Evolutionary conservation across 495 filamentous ascomycete species (phyloP).

Genomic region (Penicillium salamii): DNA sequence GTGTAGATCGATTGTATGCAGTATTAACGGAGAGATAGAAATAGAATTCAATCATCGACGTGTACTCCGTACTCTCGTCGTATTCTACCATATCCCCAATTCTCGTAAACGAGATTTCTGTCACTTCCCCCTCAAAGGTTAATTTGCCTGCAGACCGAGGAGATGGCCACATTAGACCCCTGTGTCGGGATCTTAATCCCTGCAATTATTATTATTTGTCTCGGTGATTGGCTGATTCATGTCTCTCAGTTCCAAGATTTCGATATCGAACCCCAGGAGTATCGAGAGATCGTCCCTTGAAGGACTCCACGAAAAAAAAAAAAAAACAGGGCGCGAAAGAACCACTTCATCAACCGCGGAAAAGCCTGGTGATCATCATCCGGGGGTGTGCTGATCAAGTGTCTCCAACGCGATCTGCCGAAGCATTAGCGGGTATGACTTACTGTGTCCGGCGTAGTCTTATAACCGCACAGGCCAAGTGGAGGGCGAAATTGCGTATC

Average conservation of each 20-base stretch:
- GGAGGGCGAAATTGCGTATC: conserved; percentile 9
- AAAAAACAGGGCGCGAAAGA: no score
- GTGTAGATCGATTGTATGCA: no score
- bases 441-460: conserved; percentile 25
- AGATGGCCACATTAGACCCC: conserved; percentile 6
- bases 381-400: conserved; percentile 8
- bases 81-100: no score
- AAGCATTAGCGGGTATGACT: conserved; percentile 25
- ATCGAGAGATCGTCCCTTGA: no score
- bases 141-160: background rate
- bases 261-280: no score
- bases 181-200: conserved; percentile 23
- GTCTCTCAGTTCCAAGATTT: conserved; percentile 2
- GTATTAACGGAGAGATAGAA: no score
- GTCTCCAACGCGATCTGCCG: conserved; percentile 24
- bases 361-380: conserved; percentile 9
- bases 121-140: background rate
- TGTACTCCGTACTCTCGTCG: no score
- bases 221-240: background rate
- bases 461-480: conserved; percentile 16
- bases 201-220: conserved; percentile 2
- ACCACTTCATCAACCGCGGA: background rate
- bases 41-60: no score
- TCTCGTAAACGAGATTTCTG: background rate
- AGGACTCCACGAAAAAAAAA: no score